phyloP scores from a whole-genome alignment of 305 asterid genomes.

The Fraxinus sp. region DNA sequence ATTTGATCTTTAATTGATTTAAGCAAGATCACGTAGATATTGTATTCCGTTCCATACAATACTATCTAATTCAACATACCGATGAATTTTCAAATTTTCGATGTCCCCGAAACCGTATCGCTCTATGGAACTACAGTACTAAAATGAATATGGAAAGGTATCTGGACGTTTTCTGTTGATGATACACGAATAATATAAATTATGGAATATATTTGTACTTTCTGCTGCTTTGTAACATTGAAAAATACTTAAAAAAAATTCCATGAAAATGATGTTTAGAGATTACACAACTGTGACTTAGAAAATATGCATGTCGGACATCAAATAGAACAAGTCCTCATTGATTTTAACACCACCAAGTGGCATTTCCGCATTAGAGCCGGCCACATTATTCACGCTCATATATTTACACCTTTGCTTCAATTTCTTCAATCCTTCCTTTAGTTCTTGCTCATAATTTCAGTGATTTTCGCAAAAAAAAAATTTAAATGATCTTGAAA shows the following conservation, averaged over 20 bases:
- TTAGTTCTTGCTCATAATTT: neutral
- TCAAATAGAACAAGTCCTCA: constrained; percentile 68
- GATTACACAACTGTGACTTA: neutral
- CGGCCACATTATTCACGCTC: constrained; percentile 37
- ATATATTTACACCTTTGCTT: constrained; percentile 29
- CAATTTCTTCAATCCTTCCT: neutral
- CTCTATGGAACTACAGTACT: neutral
- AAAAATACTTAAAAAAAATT: neutral
- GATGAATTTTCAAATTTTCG: neutral
- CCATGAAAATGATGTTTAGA: neutral
- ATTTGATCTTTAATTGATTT: neutral
- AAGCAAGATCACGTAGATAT: neutral
- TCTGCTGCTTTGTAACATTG: constrained; percentile 20
- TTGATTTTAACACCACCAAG: constrained; percentile 65
- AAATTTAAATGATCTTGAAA: neutral
- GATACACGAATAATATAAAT: neutral
- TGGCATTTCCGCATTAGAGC: constrained; percentile 49
- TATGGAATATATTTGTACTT: constrained; percentile 2
- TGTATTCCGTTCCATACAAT: neutral
- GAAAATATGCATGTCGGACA: constrained; percentile 37
- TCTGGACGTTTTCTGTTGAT: neutral
- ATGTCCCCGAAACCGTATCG: neutral
- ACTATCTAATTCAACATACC: neutral
- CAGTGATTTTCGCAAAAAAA: neutral
- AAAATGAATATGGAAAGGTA: neutral